Evolutionary conservation across 306 rosid genomes (phyloP), one percentile per base, ranked within the genome.

Genomic region (Datisca glomerata): DNA sequence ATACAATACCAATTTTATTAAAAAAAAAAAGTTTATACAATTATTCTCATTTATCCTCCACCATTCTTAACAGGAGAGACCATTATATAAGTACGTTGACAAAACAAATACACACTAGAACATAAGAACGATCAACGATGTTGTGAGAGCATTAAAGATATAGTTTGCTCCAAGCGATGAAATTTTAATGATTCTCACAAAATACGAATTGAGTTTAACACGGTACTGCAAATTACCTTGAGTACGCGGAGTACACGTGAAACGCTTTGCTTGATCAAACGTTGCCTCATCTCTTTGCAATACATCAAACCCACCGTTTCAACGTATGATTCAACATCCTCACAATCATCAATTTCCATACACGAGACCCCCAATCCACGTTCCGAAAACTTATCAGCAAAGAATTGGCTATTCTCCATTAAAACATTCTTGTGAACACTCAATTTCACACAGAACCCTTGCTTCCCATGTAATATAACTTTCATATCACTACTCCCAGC

Each of bases 301-400:
- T 86, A 86, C 96, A 86, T 86, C 49, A 86, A 68, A 20, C 96
- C 92, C 51, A 86, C 85, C 55, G 87, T 75, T 55, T 86, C 92
- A 53, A 86, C 85, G 59, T 71, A 86, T 54, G 76, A 81, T 59
- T 86, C 96, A 71, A 86, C 81, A 66, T 86, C 94, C 39, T 81
- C 87, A 21, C 96, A 86, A 35, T 79, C 85, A 41, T 77, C 79
- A 47, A 81, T 72, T 55, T 81, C 84, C 45, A 86, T 65, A 36
- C 63, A 53, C 7, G 96, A 56, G 29, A 45, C 53, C 49, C 69
- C 66, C 47, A 49, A 43, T 57, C 63, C 69, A 35, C 66, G 62
- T 22, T 66, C 84, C 51, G 71, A 54, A 35, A 79, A 64, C 38
- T 76, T 86, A 3, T 68, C 70, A 42, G 94, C 69, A 49, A 86